These are phyloP conservation scores for Gryganskiella cystojenkinii DNA, from an alignment of 192 early-diverging fungal genomes.

Conservation along the genomic window DNA sequence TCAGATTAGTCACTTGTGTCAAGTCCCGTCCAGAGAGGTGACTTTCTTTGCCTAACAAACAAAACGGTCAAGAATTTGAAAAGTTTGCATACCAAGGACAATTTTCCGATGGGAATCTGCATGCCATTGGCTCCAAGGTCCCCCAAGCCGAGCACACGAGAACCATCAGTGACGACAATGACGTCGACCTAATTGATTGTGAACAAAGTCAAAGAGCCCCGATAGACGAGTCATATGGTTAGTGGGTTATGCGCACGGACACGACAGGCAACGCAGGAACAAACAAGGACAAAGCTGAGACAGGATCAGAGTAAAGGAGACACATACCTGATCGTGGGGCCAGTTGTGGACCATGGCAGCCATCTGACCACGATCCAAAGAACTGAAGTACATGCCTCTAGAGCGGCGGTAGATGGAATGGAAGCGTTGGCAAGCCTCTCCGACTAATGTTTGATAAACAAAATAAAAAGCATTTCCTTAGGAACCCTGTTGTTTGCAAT, in stretches of 20 bases:
- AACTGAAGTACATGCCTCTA: conserved; percentile 65
- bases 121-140: conserved; percentile 96
- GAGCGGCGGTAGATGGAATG: conserved; percentile 66
- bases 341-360: conserved; percentile 67
- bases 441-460: conserved; percentile 43
- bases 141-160: conserved; percentile 92
- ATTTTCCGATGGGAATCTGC: conserved; percentile 96
- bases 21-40: background rate
- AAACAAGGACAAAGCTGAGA: background rate
- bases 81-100: conserved; percentile 55
- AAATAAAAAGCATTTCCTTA: background rate
- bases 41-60: background rate
- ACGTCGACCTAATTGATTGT: conserved; percentile 36
- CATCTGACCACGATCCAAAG: conserved; percentile 62
- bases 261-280: conserved; percentile 3
- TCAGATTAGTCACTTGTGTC: background rate
- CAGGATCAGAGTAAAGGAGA: background rate
- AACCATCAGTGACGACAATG: conserved; percentile 94
- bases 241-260: conserved; percentile 22
- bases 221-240: conserved; percentile 2
- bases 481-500: background rate
- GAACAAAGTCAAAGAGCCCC: background rate
- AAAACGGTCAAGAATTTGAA: background rate
- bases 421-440: conserved; percentile 59
- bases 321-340: conserved; percentile 63